Evolutionary conservation across 176 grass and related monocot genomes (phyloP).

Genomic region (Oryza punctata): DNA sequence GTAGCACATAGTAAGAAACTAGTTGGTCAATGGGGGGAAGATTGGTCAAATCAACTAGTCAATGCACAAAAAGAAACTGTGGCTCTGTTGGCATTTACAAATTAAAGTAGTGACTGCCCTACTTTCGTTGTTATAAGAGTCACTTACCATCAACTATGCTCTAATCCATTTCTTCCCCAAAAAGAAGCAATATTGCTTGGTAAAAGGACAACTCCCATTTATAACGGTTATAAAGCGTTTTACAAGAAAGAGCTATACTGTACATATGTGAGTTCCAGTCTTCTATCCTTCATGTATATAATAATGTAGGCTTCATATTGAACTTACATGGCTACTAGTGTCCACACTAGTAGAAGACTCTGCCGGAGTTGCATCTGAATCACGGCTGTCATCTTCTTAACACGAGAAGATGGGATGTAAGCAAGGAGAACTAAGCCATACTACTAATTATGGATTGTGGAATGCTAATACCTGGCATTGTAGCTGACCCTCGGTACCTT

Average conservation of each 20-base stretch:
- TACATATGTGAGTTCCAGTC: neutral
- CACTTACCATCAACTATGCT: neutral
- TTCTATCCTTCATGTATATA: neutral
- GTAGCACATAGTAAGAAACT: no score
- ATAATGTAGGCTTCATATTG: neutral
- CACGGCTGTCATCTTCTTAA: slow-evolving; percentile 40
- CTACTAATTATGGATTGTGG: slow-evolving; percentile 28
- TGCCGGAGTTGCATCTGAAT: slow-evolving; percentile 33
- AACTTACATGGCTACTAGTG: slow-evolving; percentile 61
- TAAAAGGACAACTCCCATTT: neutral
- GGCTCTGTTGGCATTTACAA: neutral
- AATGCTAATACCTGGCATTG: slow-evolving; percentile 41
- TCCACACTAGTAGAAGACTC: slow-evolving; percentile 28
- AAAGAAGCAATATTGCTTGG: neutral
- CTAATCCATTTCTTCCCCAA: neutral
- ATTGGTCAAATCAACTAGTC: neutral
- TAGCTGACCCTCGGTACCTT: slow-evolving; percentile 58
- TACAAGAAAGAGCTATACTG: neutral
- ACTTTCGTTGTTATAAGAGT: slow-evolving; percentile 2
- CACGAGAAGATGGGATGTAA: slow-evolving; percentile 5
- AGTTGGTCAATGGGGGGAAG: no score
- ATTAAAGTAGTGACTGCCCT: neutral
- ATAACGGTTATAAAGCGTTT: neutral
- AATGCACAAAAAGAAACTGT: neutral
- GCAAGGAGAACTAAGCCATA: slow-evolving; percentile 17